Percentiles rank a stretch among this genome's conserved stretches.
phyloP scores from a whole-genome alignment of 495 filamentous ascomycete genomes.

The Penicillium crystallinum region DNA sequence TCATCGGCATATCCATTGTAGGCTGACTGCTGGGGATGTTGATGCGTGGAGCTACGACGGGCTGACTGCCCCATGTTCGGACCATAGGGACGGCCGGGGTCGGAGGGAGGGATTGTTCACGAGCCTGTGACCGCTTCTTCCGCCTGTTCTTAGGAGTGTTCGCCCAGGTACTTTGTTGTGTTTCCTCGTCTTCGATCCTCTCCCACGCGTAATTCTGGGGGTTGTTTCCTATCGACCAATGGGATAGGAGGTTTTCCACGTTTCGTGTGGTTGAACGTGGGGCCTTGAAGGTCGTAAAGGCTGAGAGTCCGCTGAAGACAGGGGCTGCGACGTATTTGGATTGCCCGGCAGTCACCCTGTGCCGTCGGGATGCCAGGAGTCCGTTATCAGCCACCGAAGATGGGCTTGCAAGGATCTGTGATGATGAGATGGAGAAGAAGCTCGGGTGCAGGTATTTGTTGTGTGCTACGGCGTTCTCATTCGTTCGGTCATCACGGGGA shows the following conservation, averaged over 20 bases:
- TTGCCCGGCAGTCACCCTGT: not conserved
- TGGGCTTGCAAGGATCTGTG: constrained; percentile 13
- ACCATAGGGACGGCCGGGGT: constrained; percentile 24
- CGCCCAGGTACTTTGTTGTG: constrained; percentile 11
- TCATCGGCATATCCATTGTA: constrained; percentile 25
- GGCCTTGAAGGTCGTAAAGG: constrained; percentile 26
- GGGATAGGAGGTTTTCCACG: constrained; percentile 32
- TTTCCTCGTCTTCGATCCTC: constrained; percentile 23
- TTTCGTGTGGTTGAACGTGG: constrained; percentile 22
- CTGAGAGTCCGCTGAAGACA: constrained; percentile 24
- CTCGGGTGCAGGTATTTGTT: not conserved
- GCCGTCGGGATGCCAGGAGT: not conserved
- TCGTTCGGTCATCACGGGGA: not conserved
- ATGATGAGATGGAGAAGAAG: constrained; percentile 6
- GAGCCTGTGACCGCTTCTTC: constrained; percentile 20
- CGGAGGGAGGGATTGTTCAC: constrained; percentile 18
- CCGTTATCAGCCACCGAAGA: not conserved
- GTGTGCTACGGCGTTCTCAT: not conserved
- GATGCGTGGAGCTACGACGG: constrained; percentile 20
- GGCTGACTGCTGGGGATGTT: constrained; percentile 36
- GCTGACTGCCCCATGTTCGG: constrained; percentile 38
- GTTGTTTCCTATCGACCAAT: constrained; percentile 39
- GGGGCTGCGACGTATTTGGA: constrained; percentile 3
- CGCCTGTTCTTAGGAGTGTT: constrained; percentile 21
- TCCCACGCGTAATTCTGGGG: constrained; percentile 40